phyloP scores from a whole-genome alignment of 306 rosid species.

The Lathyrus sativus region DNA sequence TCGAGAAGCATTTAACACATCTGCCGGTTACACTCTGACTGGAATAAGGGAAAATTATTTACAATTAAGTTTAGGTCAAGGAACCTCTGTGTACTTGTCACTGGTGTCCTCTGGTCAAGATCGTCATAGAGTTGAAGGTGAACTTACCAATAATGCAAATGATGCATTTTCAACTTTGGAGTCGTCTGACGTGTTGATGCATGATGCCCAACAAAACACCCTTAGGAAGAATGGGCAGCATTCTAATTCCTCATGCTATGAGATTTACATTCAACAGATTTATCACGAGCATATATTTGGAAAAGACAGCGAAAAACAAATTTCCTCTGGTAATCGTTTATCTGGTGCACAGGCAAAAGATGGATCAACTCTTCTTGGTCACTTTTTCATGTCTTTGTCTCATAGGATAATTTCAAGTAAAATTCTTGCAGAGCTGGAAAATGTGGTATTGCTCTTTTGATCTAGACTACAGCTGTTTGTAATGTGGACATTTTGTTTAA shows the following conservation, averaged over 20 bases:
- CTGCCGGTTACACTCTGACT: constrained; percentile 77
- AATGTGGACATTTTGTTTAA: constrained; percentile 33
- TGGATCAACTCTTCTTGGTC: constrained; percentile 80
- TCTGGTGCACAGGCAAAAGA: constrained; percentile 61
- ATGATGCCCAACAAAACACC: constrained; percentile 53
- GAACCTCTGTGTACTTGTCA: constrained; percentile 75
- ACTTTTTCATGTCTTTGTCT: constrained; percentile 78
- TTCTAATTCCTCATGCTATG: constrained; percentile 66
- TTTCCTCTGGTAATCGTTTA: constrained; percentile 46
- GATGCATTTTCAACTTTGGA: constrained; percentile 70
- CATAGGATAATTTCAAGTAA: constrained; percentile 84
- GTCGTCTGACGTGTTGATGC: constrained; percentile 67
- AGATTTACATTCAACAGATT: constrained; percentile 85
- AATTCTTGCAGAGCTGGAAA: constrained; percentile 85
- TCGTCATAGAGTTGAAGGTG: constrained; percentile 50
- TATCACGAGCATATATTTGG: constrained; percentile 76
- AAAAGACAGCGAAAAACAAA: constrained; percentile 57
- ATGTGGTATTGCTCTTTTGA: constrained; percentile 57
- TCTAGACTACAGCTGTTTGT: constrained; percentile 34
- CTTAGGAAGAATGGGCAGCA: constrained; percentile 52
- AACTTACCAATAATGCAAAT: constrained; percentile 47
- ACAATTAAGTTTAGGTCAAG: constrained; percentile 74
- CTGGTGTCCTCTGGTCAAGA: constrained; percentile 62
- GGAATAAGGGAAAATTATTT: constrained; percentile 86
- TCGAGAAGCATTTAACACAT: constrained; percentile 80